Percentiles rank a stretch among this genome's conserved stretches.
Evolutionary conservation across 148 eudicot genomes (phyloP).

Genomic region (Fagopyrum esculentum): DNA sequence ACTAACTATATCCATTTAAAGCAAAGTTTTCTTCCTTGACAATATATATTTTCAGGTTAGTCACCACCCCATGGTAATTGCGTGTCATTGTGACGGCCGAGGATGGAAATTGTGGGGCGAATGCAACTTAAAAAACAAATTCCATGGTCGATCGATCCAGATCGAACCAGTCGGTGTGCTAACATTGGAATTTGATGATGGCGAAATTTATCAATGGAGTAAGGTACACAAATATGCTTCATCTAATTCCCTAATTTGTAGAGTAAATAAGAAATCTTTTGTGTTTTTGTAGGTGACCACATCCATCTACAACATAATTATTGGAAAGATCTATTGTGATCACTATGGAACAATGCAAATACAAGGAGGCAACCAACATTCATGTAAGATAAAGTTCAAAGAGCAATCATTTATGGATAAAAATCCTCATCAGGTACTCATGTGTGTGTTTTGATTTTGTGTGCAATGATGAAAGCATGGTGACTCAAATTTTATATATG

Average conservation of each 20-base stretch:
- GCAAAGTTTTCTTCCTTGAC: neutral
- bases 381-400: slow-evolving; percentile 92
- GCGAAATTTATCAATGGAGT: slow-evolving; percentile 69
- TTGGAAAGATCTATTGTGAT: slow-evolving; percentile 78
- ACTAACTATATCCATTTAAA: too few relatives aligned
- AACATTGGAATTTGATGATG: slow-evolving; percentile 61
- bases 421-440: slow-evolving; percentile 76
- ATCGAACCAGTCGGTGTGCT: slow-evolving; percentile 69
- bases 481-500: neutral
- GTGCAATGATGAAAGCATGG: neutral
- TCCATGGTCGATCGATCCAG: slow-evolving; percentile 75
- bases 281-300: slow-evolving; percentile 66
- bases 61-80: slow-evolving; percentile 47
- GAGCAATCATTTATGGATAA: slow-evolving; percentile 82
- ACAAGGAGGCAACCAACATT: slow-evolving; percentile 62
- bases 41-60: slow-evolving; percentile 37
- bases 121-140: slow-evolving; percentile 53
- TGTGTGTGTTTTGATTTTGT: neutral
- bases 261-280: neutral
- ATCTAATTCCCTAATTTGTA: neutral
- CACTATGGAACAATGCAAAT: slow-evolving; percentile 94
- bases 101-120: slow-evolving; percentile 69
- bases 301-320: slow-evolving; percentile 75
- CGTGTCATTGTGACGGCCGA: slow-evolving; percentile 16
- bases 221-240: slow-evolving; percentile 27